Evolutionary conservation across 495 filamentous ascomycete genomes (phyloP), one percentile per base, ranked within the genome.

Genomic region (Astrocystis sublimbata): DNA sequence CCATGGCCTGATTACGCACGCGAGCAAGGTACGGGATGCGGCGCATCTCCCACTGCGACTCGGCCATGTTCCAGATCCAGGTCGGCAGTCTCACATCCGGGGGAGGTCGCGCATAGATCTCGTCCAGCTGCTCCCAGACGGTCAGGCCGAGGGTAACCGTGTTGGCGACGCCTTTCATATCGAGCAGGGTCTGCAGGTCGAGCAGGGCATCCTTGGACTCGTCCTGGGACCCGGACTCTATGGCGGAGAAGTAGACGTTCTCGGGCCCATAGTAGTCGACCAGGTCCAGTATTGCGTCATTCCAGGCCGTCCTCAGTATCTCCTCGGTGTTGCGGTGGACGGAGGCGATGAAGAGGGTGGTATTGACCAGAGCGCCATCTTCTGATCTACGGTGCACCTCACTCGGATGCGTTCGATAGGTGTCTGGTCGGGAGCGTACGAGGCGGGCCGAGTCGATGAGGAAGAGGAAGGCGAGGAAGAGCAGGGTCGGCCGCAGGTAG

Each of bases 1-100:
- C 72, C 69, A 87, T 79, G 31, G 81, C 81, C 61, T 75, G 63
- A 71, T 92, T 92, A 42, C 89, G 82, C 43, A 89, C 65, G 3
- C 74, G 77, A 1, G 89, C 79, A n/a, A 92, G 74, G 67, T 89
- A 90, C 15, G 88, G 86, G 59, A 91, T 89, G 15, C 89, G 79
- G 35, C 89, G 71, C 46, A 82, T 56, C 63, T 89, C 86, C 60
- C 75, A 86, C 58, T 72, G 69, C 28, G 69, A 70, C 28, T 84
- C 82, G 38, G 70, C 67, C 13, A 76, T 70, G 24, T 85, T 86
- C 55, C 78, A 74, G 49, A 89, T 80, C 88, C 87, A 90, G 1
- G 70, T 70, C 4, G 69, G 68, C 45, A 69, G 54, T 30, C 71
- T 64, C 41, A n/a, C 78, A 71, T 45, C 70, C 59, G 65, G 89